Base-by-base conservation (phyloP, 23 red algal species). In the Gracilaria gracilis region DNA sequence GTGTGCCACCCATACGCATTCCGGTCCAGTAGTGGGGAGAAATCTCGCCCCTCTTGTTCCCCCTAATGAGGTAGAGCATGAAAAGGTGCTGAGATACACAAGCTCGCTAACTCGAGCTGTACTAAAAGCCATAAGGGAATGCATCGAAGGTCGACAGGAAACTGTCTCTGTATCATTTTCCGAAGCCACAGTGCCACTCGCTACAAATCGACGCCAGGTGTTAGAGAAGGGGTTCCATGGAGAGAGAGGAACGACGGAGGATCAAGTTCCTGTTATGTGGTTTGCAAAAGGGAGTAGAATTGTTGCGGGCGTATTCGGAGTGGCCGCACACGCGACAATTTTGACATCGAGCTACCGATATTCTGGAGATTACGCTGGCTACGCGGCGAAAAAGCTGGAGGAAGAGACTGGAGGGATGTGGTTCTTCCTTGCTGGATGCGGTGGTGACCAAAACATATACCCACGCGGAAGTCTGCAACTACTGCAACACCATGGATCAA, bases 381-480 rank as follows among this genome's bases (percentile, higher is more conserved):
- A 78, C 33, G 49, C 91, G 38, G 66, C 39, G 34, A 61, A 40
- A 38, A 51, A 66, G 24, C 61, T 94, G 27, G 82, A 94, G 75
- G 37, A 55, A 21, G 31, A 73, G 21, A 54, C 32, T 82, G 88
- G 88, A 25, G 66, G 53, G 17, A 53, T 25, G 15, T 91, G 88
- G 88, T 46, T 91, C 24, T 91, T 91, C 77, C 35, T 86, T 7
- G 42, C 91, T 51, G 82, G 91, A 2, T 62, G 70, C 23, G 91
- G 91, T 31, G 91, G 91, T 57, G 91, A 94, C 73, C 71, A 87
- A 44, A 94, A 94, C 70, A 85, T 94, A 24, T 85, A 85, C 19
- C 91, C 91, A 31, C 81, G 91, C 32, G 91, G 91, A 51, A 79
- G 19, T 28, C 21, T 67, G 9, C 55, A 55, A 17, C 35, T 72